Percentiles rank a stretch among this genome's conserved stretches.
phyloP scores from a whole-genome alignment of 176 grass and related monocot genomes.

The Puya raimondii region DNA sequence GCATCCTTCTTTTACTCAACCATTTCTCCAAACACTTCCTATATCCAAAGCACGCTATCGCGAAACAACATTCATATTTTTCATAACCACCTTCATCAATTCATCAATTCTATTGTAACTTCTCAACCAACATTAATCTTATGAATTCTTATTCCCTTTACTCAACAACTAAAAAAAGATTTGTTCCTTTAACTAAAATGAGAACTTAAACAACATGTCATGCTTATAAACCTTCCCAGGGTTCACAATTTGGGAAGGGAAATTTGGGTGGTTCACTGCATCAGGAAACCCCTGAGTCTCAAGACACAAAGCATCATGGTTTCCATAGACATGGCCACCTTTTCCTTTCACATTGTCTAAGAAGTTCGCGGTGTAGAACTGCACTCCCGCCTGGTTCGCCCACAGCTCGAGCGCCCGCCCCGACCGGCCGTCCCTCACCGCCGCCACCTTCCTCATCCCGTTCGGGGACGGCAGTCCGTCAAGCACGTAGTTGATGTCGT shows the following conservation, averaged over 20 bases:
- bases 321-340: slow-evolving; percentile 35
- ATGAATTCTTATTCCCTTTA: too few relatives aligned
- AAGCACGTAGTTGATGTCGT: slow-evolving; percentile 63
- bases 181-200: slow-evolving; percentile 16
- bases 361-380: slow-evolving; percentile 60
- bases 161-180: too few relatives aligned
- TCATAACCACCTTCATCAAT: too few relatives aligned
- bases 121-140: too few relatives aligned
- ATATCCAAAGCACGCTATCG: too few relatives aligned
- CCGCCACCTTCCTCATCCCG: slow-evolving; percentile 44
- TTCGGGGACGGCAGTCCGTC: slow-evolving; percentile 3
- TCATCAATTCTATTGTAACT: too few relatives aligned
- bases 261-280: slow-evolving; percentile 75
- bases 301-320: slow-evolving; percentile 35
- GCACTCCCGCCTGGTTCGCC: slow-evolving; percentile 63
- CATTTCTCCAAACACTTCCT: too few relatives aligned
- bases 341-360: slow-evolving; percentile 46
- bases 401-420: slow-evolving; percentile 56
- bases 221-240: slow-evolving; percentile 56
- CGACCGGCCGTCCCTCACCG: slow-evolving; percentile 29
- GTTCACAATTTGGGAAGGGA: slow-evolving; percentile 54
- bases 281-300: slow-evolving; percentile 77
- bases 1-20: too few relatives aligned
- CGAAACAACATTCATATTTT: too few relatives aligned
- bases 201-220: slow-evolving; percentile 64